Evolutionary conservation across 805 yeast species (phyloP).

Genomic region (Saturnispora galanensis): DNA sequence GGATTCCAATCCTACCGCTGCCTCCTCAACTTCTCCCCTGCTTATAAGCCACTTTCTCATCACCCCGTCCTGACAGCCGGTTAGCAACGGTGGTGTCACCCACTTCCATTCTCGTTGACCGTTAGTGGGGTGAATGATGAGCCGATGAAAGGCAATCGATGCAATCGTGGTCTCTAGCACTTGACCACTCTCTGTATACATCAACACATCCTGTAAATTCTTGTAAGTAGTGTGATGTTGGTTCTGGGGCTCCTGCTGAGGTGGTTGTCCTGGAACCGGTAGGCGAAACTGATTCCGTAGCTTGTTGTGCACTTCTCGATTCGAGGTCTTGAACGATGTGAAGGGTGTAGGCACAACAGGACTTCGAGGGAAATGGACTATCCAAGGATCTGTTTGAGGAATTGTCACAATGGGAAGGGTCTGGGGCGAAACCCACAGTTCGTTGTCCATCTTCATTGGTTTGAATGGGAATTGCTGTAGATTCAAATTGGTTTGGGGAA

Average conservation of each 20-base stretch:
- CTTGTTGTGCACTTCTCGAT: conserved; percentile 48
- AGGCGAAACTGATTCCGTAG: conserved; percentile 45
- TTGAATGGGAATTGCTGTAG: not conserved
- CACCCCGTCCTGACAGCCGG: conserved; percentile 84
- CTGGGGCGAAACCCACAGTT: not conserved
- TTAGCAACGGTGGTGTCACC: conserved; percentile 70
- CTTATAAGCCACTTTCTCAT: conserved; percentile 54
- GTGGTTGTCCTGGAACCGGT: conserved; percentile 24
- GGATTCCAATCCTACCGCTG: conserved; percentile 31
- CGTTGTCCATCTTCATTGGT: not conserved
- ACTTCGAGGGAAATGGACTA: conserved; percentile 49
- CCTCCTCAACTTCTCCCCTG: conserved; percentile 14
- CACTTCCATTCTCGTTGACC: conserved; percentile 37
- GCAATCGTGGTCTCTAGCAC: conserved; percentile 79
- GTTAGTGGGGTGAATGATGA: conserved; percentile 20
- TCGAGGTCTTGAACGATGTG: conserved; percentile 82
- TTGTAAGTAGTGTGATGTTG: not conserved
- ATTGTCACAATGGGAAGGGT: conserved; percentile 1
- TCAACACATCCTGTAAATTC: conserved; percentile 47
- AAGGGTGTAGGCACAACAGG: conserved; percentile 55
- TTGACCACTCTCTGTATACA: conserved; percentile 50
- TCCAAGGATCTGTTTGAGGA: conserved; percentile 32
- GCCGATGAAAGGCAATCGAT: conserved; percentile 56
- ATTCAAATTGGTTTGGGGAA: conserved; percentile 7
- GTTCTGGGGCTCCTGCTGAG: not conserved